These are phyloP conservation scores for Datisca glomerata DNA, from an alignment of 306 rosid genomes.

Conservation along the genomic window DNA sequence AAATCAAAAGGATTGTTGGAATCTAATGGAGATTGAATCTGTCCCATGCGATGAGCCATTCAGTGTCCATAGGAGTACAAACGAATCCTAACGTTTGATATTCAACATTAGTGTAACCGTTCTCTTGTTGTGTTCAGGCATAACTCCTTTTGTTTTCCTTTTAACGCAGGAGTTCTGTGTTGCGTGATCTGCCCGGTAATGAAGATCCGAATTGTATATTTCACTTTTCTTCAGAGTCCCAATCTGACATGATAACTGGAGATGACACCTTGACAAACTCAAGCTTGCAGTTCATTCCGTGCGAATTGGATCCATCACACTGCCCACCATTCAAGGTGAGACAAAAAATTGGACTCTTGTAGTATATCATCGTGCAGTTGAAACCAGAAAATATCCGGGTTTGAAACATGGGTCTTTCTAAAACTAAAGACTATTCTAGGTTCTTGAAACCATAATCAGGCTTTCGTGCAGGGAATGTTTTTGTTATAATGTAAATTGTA, in stretches of 20 bases:
- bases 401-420: no score
- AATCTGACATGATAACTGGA: constrained; percentile 18
- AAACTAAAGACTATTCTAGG: no score
- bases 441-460: no score
- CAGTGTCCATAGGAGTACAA: constrained; percentile 31
- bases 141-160: constrained; percentile 14
- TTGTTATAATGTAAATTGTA: no score
- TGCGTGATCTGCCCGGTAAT: constrained; percentile 36
- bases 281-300: constrained; percentile 17
- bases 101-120: constrained; percentile 1
- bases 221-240: constrained; percentile 32
- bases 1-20: no score
- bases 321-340: constrained; percentile 31
- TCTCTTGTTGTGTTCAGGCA: constrained; percentile 9
- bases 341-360: no score
- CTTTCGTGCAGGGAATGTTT: no score
- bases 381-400: no score
- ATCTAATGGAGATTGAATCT: constrained; percentile 33
- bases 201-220: constrained; percentile 26
- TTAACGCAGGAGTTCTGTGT: constrained; percentile 54
- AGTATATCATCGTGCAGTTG: no score
- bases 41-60: constrained; percentile 21
- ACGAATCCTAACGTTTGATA: constrained; percentile 7
- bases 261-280: constrained; percentile 12
- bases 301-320: constrained; percentile 23